These are phyloP conservation scores for Fusarium papillatum DNA, from an alignment of 2,329 filamentous ascomycete genomes.

Conservation along the genomic window DNA sequence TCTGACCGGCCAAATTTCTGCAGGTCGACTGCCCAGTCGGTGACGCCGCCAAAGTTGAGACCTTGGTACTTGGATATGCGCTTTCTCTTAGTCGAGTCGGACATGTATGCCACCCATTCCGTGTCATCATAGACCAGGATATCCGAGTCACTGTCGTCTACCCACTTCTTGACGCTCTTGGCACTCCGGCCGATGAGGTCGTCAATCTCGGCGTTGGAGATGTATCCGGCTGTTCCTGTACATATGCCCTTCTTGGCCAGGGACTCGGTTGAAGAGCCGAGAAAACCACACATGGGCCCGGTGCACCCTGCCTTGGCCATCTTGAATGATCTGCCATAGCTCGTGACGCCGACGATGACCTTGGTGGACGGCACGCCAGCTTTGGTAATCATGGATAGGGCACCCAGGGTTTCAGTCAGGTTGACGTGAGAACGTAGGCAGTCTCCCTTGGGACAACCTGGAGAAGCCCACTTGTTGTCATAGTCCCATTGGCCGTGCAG, in stretches of 20 bases:
- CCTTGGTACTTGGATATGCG: background rate
- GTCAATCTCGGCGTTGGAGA: background rate
- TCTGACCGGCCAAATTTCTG: background rate
- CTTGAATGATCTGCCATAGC: slow-evolving; percentile 49
- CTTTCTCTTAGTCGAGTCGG: background rate
- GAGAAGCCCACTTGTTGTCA: slow-evolving; percentile 42
- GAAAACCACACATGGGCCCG: background rate
- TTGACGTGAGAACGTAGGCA: slow-evolving; percentile 53
- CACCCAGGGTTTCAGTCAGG: slow-evolving; percentile 48
- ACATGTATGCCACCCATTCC: background rate
- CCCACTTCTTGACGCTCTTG: background rate
- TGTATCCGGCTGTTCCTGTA: background rate
- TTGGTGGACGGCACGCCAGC: slow-evolving; percentile 48
- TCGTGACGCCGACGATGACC: slow-evolving; percentile 47
- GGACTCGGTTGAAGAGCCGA: background rate
- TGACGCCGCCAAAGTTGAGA: background rate
- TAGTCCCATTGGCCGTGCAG: slow-evolving; percentile 48
- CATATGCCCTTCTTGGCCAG: background rate
- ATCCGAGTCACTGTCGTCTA: background rate
- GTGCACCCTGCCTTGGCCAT: slow-evolving; percentile 42
- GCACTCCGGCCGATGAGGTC: background rate
- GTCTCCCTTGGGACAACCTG: slow-evolving; percentile 46
- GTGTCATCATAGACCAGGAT: background rate
- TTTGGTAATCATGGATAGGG: slow-evolving; percentile 51
- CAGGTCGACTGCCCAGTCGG: background rate